A percentile compares a stretch with the other conserved stretches of the same genome.
These are phyloP conservation scores for Hepatocystis sp. DNA, from an alignment of 169 alveolate species.

Conservation along the genomic window DNA sequence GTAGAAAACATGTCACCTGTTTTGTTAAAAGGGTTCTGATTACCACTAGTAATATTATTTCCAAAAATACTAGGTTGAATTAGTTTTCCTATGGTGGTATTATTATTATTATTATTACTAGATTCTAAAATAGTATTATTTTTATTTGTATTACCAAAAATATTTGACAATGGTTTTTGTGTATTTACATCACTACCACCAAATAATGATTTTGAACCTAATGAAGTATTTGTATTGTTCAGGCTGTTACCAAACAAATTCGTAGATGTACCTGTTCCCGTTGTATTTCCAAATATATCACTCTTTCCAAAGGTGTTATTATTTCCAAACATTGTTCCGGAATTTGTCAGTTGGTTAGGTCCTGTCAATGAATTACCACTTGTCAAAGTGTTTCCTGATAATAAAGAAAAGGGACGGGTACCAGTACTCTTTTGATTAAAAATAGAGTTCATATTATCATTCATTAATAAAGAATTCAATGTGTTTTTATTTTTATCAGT, in stretches of 20 bases:
- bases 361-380: too few species aligned
- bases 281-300: too few species aligned
- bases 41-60: not conserved
- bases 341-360: too few species aligned
- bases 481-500: not conserved
- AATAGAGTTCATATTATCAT: not conserved
- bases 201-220: constrained; percentile 20
- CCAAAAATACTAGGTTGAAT: constrained; percentile 34
- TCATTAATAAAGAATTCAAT: not conserved
- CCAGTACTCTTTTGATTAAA: constrained; percentile 14
- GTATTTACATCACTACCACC: constrained; percentile 3
- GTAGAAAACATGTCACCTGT: not conserved
- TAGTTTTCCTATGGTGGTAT: not conserved
- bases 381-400: constrained; percentile 3
- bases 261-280: too few species aligned
- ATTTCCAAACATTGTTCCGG: too few species aligned
- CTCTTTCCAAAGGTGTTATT: constrained; percentile 5
- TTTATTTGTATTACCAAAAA: constrained; percentile 23
- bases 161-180: constrained; percentile 29
- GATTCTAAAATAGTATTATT: constrained; percentile 10
- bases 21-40: constrained; percentile 24
- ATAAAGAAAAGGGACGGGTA: constrained; percentile 6
- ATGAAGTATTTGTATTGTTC: not conserved
- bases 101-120: too few species aligned
- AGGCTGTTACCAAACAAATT: too few species aligned